These are phyloP conservation scores for Clavispora phyllophila DNA, from an alignment of 805 yeast species.

Conservation along the genomic window DNA sequence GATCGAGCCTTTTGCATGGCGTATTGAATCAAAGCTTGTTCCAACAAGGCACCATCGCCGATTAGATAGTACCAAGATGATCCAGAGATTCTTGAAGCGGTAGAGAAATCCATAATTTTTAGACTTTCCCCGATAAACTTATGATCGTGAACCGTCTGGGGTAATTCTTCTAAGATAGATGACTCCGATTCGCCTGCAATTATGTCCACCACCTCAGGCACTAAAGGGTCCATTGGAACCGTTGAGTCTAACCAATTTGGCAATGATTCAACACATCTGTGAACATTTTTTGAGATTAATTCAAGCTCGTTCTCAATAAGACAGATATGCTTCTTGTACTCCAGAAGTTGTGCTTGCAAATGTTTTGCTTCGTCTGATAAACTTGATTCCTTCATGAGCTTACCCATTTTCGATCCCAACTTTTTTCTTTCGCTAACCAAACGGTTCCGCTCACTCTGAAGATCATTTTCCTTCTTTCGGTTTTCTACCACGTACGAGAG, in stretches of 20 bases:
- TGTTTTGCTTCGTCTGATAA: constrained; percentile 8
- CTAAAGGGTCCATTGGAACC: constrained; percentile 38
- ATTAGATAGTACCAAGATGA: constrained; percentile 82
- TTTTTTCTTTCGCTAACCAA: constrained; percentile 25
- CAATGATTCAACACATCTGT: constrained; percentile 41
- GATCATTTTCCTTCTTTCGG: constrained; percentile 20
- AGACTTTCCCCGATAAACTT: constrained; percentile 63
- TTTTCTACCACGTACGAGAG: constrained; percentile 23
- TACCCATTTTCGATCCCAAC: constrained; percentile 23
- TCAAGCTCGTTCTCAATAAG: constrained; percentile 21
- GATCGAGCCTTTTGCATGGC: constrained; percentile 62
- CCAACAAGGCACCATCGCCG: constrained; percentile 82
- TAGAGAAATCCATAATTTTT: constrained; percentile 60
- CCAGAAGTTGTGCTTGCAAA: constrained; percentile 15
- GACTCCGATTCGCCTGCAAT: constrained; percentile 43
- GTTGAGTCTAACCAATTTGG: constrained; percentile 57
- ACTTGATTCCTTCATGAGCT: constrained; percentile 13
- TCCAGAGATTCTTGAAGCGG: constrained; percentile 75
- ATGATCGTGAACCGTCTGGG: constrained; percentile 47
- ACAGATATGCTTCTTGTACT: constrained; percentile 22
- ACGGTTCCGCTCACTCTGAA: constrained; percentile 19
- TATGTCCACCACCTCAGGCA: constrained; percentile 44
- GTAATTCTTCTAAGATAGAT: constrained; percentile 14
- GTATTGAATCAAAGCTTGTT: constrained; percentile 83
- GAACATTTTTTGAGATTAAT: constrained; percentile 32